phyloP scores from a whole-genome alignment of 1,284 basidiomycete species.

The Cystobasidium pallidum region DNA sequence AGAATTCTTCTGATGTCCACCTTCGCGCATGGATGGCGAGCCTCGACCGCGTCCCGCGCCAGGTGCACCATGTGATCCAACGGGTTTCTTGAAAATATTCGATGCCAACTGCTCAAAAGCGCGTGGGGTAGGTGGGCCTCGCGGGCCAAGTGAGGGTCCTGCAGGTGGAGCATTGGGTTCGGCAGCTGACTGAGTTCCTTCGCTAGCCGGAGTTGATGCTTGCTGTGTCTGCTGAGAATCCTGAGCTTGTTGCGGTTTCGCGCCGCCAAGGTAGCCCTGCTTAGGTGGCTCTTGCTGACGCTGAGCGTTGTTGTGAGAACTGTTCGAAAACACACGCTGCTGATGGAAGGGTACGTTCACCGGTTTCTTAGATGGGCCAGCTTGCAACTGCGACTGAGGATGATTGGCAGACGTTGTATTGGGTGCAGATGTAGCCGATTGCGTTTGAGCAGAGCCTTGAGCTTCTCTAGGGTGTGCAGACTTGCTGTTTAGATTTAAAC shows the following conservation, averaged over 20 bases:
- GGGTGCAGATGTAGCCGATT: neutral
- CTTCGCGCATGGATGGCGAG: neutral
- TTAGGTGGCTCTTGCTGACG: conserved; percentile 4
- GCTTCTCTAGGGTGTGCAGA: neutral
- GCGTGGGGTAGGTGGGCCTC: neutral
- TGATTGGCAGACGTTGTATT: neutral
- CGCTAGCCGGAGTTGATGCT: neutral
- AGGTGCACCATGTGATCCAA: conserved; percentile 6
- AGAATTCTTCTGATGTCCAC: conserved; percentile 10
- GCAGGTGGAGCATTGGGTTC: conserved; percentile 8
- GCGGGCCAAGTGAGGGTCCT: neutral
- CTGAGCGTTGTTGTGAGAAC: conserved; percentile 4
- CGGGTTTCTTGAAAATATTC: conserved; percentile 9
- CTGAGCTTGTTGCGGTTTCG: neutral
- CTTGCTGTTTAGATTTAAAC: conserved; percentile 61
- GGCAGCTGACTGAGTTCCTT: neutral
- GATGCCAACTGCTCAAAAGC: conserved; percentile 9
- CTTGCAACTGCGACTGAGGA: neutral
- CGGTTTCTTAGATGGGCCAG: conserved; percentile 27
- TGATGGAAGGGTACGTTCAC: conserved; percentile 20
- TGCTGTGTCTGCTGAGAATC: conserved; percentile 1
- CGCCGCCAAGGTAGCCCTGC: conserved; percentile 9
- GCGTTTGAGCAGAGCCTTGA: conserved; percentile 3
- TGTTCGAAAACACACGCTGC: conserved; percentile 11
- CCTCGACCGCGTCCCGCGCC: conserved; percentile 10